phyloP scores from a whole-genome alignment of 2,329 filamentous ascomycete genomes.

The Chalara sp. region DNA sequence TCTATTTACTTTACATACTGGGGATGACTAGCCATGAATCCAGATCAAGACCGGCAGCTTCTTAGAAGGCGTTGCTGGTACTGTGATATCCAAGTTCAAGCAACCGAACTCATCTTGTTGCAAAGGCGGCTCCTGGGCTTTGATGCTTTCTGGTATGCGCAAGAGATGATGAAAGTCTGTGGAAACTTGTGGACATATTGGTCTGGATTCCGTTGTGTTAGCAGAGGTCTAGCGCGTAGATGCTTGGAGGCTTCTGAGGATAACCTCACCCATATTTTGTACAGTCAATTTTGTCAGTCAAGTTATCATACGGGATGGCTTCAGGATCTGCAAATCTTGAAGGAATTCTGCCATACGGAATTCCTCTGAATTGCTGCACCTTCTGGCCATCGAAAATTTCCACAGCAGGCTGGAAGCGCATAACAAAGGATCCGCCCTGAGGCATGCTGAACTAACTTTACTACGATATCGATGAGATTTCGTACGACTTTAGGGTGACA shows the following conservation, averaged over 20 bases:
- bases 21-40: background rate
- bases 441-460: no score
- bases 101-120: background rate
- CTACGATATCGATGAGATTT: no score
- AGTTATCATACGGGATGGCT: background rate
- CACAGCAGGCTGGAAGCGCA: background rate
- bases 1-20: background rate
- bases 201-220: background rate
- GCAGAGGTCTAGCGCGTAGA: background rate
- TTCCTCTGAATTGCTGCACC: background rate
- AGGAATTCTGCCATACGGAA: background rate
- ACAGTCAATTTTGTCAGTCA: background rate
- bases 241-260: no score
- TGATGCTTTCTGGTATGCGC: background rate
- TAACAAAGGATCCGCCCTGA: conserved; percentile 10
- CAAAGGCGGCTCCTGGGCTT: background rate
- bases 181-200: background rate
- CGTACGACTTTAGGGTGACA: no score
- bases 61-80: background rate
- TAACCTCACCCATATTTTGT: background rate
- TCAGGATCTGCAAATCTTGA: conserved; percentile 12
- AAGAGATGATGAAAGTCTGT: background rate
- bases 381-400: background rate
- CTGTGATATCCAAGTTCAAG: background rate
- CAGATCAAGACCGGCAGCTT: background rate